Evolutionary conservation across 805 yeast genomes (phyloP), one percentile per base, ranked within the genome.

Genomic region (Clavispora phyllophila): DNA sequence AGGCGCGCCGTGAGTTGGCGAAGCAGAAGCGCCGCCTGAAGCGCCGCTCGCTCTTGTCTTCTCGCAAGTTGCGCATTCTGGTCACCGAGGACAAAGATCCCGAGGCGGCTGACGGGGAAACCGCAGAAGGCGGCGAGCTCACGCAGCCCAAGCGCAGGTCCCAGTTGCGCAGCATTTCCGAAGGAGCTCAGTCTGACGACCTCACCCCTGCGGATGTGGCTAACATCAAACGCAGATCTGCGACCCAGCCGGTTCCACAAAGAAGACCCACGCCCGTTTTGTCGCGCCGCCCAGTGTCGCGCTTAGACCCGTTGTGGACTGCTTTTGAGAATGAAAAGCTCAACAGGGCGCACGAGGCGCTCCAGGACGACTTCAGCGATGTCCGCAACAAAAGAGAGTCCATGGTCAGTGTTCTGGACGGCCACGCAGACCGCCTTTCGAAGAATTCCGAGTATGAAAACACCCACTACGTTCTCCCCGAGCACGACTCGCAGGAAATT

Each of bases 221-320:
- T 39, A 54, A 60, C 14, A 49, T 68, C 45, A 73, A 74, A 51
- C 64, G 67, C 46, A 64, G 82, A 43, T 66, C 78, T 1, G 73
- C 68, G 1, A 72, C 81, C 7, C 70, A 64, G 47, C 75, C 73
- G 3, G 52, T 48, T 15, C 60, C 65, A 6, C 52, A 52, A 27
- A 49, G 63, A 39, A 60, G 71, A 48, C 56, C 51, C 43, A 58
- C 62, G 40, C 68, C 71, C 27, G 41, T 62, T 32, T 68, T 76
- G 31, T 73, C 79, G 3, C 71, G 81, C 45, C 68, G 79, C 45
- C 83, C 83, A 6, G 73, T 75, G 13, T 76, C 82, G 1, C 69
- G 74, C 46, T 64, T 78, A 40, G 83, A 78, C 56, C 83, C 83
- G 22, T 66, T 79, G 46, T 75, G 75, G 70, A 62, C 63, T 26